phyloP scores from a whole-genome alignment of 495 filamentous ascomycete genomes.

The Physcia stellaris region DNA sequence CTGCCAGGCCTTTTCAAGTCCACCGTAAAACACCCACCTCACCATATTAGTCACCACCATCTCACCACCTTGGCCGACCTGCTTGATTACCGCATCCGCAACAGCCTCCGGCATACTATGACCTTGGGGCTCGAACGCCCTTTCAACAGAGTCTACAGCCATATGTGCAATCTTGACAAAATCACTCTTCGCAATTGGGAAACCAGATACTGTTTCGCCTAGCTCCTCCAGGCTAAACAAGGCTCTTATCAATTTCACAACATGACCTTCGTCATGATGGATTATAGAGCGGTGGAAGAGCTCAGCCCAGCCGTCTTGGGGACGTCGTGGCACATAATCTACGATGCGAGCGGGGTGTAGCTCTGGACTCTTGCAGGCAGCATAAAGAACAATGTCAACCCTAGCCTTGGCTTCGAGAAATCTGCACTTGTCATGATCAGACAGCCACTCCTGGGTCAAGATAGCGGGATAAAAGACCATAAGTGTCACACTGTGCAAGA shows the following conservation, averaged over 20 bases:
- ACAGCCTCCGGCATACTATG: neutral
- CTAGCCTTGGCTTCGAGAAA: neutral
- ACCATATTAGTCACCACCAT: neutral
- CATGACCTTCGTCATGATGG: neutral
- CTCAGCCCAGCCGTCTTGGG: neutral
- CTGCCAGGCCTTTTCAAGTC: neutral
- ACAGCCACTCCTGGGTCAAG: neutral
- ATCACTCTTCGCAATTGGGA: neutral
- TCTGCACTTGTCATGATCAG: neutral
- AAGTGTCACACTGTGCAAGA: slow-evolving; percentile 27
- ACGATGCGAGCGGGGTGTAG: neutral
- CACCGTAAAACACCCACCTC: neutral
- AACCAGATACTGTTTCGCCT: neutral
- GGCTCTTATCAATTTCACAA: neutral
- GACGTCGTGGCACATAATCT: neutral
- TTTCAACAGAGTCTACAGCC: neutral
- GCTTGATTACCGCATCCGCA: neutral
- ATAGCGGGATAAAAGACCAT: slow-evolving; percentile 13
- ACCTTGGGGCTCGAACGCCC: neutral
- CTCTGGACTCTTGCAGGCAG: neutral
- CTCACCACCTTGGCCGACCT: neutral
- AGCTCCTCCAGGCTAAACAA: neutral
- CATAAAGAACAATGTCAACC: neutral
- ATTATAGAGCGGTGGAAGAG: neutral
- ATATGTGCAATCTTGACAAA: neutral